Percentiles rank a stretch among this genome's conserved stretches.
Evolutionary conservation across 352 stramenopile genomes (phyloP).

Genomic region (Pythium aphanidermatum): DNA sequence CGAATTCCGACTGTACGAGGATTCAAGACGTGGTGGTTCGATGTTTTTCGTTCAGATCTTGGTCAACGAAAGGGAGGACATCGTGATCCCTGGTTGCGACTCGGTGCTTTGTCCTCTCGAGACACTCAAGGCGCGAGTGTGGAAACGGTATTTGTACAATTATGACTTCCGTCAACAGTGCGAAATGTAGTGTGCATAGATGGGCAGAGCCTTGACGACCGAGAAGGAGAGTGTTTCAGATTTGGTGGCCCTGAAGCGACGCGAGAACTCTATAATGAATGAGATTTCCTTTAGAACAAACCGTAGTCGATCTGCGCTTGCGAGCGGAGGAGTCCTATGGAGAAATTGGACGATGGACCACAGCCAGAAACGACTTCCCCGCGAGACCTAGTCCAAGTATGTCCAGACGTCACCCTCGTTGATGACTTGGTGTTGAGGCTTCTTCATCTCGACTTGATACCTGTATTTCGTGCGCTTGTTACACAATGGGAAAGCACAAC

Average conservation of each 20-base stretch:
- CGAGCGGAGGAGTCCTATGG: too few relatives aligned
- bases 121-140: constrained; percentile 34
- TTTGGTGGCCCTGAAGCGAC: constrained; percentile 5
- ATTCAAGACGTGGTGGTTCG: constrained; percentile 5
- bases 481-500: too few relatives aligned
- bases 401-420: too few relatives aligned
- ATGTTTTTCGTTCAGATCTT: constrained; percentile 26
- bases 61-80: constrained; percentile 28
- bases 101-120: constrained; percentile 38
- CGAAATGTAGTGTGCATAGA: not conserved
- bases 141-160: constrained; percentile 18
- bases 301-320: too few relatives aligned
- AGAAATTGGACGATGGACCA: too few relatives aligned
- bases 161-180: constrained; percentile 48
- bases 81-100: constrained; percentile 34
- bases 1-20: constrained; percentile 51
- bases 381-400: too few relatives aligned
- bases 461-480: too few relatives aligned
- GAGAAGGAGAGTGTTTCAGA: not conserved
- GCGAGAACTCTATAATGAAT: too few relatives aligned
- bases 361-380: too few relatives aligned
- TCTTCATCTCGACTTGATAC: too few relatives aligned
- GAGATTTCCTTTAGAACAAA: too few relatives aligned
- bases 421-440: too few relatives aligned
- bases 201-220: not conserved